Evolutionary conservation across 2,329 filamentous ascomycete species (phyloP).

Genomic region (Fusarium pseudoanthophilum): DNA sequence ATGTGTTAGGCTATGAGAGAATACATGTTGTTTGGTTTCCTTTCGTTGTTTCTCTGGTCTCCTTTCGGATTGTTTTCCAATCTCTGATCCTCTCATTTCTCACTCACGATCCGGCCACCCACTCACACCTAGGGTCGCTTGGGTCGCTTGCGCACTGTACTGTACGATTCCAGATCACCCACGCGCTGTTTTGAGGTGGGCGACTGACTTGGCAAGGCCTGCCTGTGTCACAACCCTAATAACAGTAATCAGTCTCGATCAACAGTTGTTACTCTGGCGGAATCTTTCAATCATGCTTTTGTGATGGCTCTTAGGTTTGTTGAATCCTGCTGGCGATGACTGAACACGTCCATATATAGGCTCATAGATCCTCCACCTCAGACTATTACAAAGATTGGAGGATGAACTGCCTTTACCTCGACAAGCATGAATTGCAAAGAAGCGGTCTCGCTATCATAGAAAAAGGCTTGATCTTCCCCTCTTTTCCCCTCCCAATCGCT

Average conservation of each 20-base stretch:
- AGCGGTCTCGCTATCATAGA: conserved; percentile 1
- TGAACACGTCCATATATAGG: not conserved
- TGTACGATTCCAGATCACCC: conserved; percentile 42
- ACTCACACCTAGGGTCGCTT: conserved; percentile 11
- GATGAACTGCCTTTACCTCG: not conserved
- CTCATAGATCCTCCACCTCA: not conserved
- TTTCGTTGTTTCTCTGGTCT: not conserved
- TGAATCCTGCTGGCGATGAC: not conserved
- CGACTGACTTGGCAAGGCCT: conserved; percentile 40
- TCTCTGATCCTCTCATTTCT: conserved; percentile 29
- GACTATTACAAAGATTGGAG: not conserved
- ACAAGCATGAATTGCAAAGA: not conserved
- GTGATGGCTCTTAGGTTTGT: not conserved
- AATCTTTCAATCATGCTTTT: conserved; percentile 7
- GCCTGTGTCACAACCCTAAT: conserved; percentile 37
- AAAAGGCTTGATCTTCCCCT: conserved; percentile 17
- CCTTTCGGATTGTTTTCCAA: conserved; percentile 6
- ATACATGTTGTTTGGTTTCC: not conserved
- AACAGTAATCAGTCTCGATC: conserved; percentile 6
- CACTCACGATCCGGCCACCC: conserved; percentile 37
- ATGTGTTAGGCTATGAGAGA: not conserved
- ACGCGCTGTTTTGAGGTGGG: conserved; percentile 34
- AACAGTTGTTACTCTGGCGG: not conserved
- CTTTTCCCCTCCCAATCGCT: conserved; percentile 22
- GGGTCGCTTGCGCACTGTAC: conserved; percentile 36